Evolutionary conservation across 1,284 basidiomycete species (phyloP).

Genomic region (Ceratobasidium sp.): DNA sequence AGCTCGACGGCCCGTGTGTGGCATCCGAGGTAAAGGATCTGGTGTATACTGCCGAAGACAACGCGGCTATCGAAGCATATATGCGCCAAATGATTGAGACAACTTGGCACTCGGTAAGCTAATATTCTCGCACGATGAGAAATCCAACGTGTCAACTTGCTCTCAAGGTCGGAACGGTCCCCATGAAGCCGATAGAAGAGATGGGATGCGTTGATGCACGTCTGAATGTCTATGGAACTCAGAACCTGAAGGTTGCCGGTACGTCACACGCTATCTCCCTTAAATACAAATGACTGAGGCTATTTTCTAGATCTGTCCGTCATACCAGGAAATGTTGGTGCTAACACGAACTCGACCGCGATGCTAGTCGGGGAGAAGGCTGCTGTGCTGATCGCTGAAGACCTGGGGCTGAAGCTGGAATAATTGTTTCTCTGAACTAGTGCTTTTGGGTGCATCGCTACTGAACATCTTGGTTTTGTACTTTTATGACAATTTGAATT

Average conservation of each 20-base stretch:
- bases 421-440: not conserved
- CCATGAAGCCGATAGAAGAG: slow-evolving; percentile 54
- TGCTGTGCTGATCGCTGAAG: slow-evolving; percentile 19
- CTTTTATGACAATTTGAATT: too few species aligned
- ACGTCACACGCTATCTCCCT: not conserved
- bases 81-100: slow-evolving; percentile 15
- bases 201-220: slow-evolving; percentile 57
- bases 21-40: slow-evolving; percentile 49
- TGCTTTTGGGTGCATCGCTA: too few species aligned
- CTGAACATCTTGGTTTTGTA: too few species aligned
- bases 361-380: slow-evolving; percentile 41
- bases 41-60: slow-evolving; percentile 50
- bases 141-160: not conserved
- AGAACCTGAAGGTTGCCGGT: slow-evolving; percentile 49
- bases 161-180: slow-evolving; percentile 48
- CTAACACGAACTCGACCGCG: slow-evolving; percentile 40
- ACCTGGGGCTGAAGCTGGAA: slow-evolving; percentile 21
- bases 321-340: slow-evolving; percentile 30
- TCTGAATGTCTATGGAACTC: slow-evolving; percentile 55
- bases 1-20: slow-evolving; percentile 34
- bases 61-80: slow-evolving; percentile 46
- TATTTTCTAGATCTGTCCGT: not conserved
- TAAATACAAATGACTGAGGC: not conserved
- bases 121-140: not conserved
- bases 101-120: slow-evolving; percentile 21